Conservation (phyloP, 108 stramenopile genomes). For the Cyclotella distinguenda region DNA sequence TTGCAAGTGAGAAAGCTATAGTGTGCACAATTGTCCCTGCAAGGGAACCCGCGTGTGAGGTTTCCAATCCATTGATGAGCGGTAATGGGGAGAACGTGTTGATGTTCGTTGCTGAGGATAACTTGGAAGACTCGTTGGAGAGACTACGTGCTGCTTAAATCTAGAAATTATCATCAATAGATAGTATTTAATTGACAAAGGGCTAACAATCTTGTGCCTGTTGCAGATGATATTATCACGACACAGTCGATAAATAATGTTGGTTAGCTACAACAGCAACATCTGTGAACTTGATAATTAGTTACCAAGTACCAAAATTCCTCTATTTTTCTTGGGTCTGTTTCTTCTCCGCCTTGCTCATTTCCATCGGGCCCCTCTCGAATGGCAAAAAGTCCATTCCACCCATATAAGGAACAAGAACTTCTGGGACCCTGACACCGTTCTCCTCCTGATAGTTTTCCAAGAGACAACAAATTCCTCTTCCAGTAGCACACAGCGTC, state of each 20-base stretch:
- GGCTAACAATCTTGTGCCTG: too few species aligned
- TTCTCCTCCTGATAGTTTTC: slow-evolving; percentile 96
- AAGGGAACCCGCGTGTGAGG: slow-evolving; percentile 9
- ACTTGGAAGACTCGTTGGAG: slow-evolving; percentile 70
- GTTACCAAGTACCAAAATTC: neutral
- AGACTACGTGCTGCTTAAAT: slow-evolving; percentile 62
- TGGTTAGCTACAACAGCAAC: too few species aligned
- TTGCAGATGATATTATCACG: too few species aligned
- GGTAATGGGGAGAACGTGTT: slow-evolving; percentile 55
- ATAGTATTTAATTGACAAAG: too few species aligned
- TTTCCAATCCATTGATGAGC: slow-evolving; percentile 36
- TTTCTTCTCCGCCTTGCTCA: slow-evolving; percentile 69
- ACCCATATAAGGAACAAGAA: slow-evolving; percentile 97
- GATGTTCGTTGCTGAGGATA: slow-evolving; percentile 69
- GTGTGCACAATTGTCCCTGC: slow-evolving; percentile 51
- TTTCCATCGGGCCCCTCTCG: slow-evolving; percentile 85
- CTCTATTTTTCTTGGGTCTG: slow-evolving; percentile 31
- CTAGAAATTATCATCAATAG: neutral
- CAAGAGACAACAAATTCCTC: slow-evolving; percentile 97
- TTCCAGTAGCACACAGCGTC: slow-evolving; percentile 96
- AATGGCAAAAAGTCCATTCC: slow-evolving; percentile 98
- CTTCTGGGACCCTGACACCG: slow-evolving; percentile 94
- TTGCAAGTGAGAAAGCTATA: slow-evolving; percentile 59
- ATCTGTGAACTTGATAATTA: too few species aligned
- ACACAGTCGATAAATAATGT: too few species aligned